Conservation (phyloP, 352 stramenopile species). For the Phytophthora hybrid region DNA sequence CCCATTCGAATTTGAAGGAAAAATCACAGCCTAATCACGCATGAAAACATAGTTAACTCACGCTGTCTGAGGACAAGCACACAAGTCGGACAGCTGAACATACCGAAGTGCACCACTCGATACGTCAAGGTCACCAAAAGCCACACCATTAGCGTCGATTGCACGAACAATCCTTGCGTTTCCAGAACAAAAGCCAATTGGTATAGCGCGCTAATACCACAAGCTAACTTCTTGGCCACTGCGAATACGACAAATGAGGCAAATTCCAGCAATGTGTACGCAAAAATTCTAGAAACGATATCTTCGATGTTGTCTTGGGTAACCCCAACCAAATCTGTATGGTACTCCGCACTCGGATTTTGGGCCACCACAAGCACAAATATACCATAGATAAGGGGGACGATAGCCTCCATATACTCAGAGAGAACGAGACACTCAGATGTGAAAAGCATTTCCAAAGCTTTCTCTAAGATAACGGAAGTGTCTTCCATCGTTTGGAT, state of each 20-base stretch:
- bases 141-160: constrained; percentile 39
- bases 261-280: constrained; percentile 40
- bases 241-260: constrained; percentile 35
- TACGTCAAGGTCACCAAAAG: constrained; percentile 34
- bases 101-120: constrained; percentile 39
- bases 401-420: constrained; percentile 51
- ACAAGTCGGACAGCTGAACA: background rate
- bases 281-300: constrained; percentile 20
- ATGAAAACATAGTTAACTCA: background rate
- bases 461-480: constrained; percentile 26
- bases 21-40: constrained; percentile 28
- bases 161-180: constrained; percentile 33
- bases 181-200: constrained; percentile 54
- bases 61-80: background rate
- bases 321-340: constrained; percentile 38
- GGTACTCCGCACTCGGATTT: constrained; percentile 40
- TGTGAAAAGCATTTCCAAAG: constrained; percentile 38
- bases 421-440: constrained; percentile 48
- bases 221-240: constrained; percentile 11
- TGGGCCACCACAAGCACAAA: constrained; percentile 26
- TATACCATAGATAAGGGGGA: constrained; percentile 39
- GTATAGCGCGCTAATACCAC: constrained; percentile 30
- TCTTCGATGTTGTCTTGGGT: background rate
- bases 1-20: constrained; percentile 25
- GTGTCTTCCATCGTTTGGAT: background rate